These are phyloP conservation scores for Primulina eburnea DNA, from an alignment of 257 asterid genomes.

Conservation along the genomic window DNA sequence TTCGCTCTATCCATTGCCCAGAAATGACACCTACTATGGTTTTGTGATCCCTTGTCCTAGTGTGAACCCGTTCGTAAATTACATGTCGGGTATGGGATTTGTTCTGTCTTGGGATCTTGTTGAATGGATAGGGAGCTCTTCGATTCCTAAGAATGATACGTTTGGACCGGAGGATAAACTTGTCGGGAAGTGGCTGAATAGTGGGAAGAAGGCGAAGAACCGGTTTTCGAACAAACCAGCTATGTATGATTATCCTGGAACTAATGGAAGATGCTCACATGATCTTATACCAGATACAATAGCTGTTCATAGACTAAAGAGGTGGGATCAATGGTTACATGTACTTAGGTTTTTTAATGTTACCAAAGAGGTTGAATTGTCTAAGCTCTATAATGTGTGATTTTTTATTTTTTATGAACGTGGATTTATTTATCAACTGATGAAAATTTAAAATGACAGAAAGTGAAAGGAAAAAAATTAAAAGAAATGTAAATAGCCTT, in stretches of 20 bases:
- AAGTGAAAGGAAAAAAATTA: background rate
- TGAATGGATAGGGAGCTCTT: conserved; percentile 54
- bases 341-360: conserved; percentile 68
- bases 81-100: conserved; percentile 89
- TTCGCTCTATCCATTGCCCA: conserved; percentile 50
- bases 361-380: conserved; percentile 42
- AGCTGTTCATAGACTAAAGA: conserved; percentile 67
- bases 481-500: background rate
- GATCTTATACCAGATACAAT: conserved; percentile 65
- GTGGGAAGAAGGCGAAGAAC: conserved; percentile 61
- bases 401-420: too few species aligned
- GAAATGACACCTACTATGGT: conserved; percentile 63
- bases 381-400: conserved; percentile 35
- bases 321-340: conserved; percentile 69
- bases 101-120: conserved; percentile 78
- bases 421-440: background rate
- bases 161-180: conserved; percentile 72
- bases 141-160: conserved; percentile 41
- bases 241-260: conserved; percentile 80
- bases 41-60: conserved; percentile 78
- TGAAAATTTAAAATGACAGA: background rate
- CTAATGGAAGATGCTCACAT: conserved; percentile 75
- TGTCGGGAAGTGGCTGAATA: conserved; percentile 64
- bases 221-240: conserved; percentile 66
- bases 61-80: conserved; percentile 62